Base-by-base conservation (phyloP, 768 basidiomycete genomes). In the Leccinum olivaceopallidum region DNA sequence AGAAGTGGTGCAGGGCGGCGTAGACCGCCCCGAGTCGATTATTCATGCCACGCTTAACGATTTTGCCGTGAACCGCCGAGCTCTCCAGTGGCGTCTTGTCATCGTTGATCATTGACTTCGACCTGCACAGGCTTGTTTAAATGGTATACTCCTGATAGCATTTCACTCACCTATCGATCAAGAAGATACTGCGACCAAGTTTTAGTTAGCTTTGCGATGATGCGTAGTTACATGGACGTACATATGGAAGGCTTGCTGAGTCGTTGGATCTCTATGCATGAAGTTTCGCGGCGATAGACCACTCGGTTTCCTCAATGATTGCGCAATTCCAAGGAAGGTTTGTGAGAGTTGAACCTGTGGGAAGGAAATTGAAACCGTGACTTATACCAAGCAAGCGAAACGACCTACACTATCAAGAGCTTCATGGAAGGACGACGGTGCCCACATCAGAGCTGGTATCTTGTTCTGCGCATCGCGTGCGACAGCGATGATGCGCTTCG, bases 21-120 rank as follows among this genome's bases (percentile, higher is more conserved):
- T 80, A 81, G 2, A 84, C 86, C 0, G 85, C 84, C 1, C 85
- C 85, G 9, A 85, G 75, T 22, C 86, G 73, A 65, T 87, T 81
- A 55, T 82, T 71, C 56, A 48, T 32, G 16, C 5, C 18, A 18
- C 47, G 22, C 6, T 13, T 22, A 32, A 18, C 7, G 4, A 57
- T 57, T 57, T 63, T 64, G 16, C 57, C 49, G 0, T 67, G 72
- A 3, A 65, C 73, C 5, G 82, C 77, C 0, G 81, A 77, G 37
- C 69, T 69, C 0, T 60, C 59, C 1, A 81, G 72, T 0, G 85
- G 86, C 0, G 47, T 64, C 5, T 68, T 76, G 63, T 85, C 85
- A 0, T 2, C 12, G 0, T 0, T 7, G 1, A 5, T 8, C 86
- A 87, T 86, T 4, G 85, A 87, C 4, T 69, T 67, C 1, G 85